Base-by-base conservation (phyloP, 2,329 filamentous ascomycete species). In the Chalara sp. region DNA sequence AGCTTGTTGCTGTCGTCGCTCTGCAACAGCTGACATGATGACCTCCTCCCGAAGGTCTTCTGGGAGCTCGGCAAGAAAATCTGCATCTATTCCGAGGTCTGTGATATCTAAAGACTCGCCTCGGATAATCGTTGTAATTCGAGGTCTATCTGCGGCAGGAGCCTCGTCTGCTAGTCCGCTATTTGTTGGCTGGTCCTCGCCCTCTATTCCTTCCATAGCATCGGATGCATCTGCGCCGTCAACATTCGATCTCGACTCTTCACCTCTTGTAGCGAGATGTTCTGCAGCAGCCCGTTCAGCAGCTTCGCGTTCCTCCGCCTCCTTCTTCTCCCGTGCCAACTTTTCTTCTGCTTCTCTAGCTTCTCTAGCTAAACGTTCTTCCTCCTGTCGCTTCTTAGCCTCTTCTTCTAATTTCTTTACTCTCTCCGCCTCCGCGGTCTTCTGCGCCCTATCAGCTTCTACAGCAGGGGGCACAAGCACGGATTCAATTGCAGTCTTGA, bases 31-130 rank as follows among this genome's bases (percentile, higher is more conserved):
- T 55, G 91, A 84, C 67, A 95, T 89, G 57, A 99, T 88, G 46
- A 99, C 93, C 66, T 99, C 93, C 67, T 97, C 92, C 44, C 93
- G 81, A 64, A 97, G 84, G 54, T 99, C 95, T 61, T 99, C 93
- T 0, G 93, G 93, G n/a, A 99, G 73, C n/a, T 92, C 95, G 53
- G 93, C 89, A 6, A 99, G 80, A 68, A 96, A 99, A 51, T 95
- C 91, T 12, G 87, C 81, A 65, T 99, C 93, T 60, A 99, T 97
- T 46, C 92, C 91, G 55, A 99, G 78, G 54, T 89, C 88, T 0
- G 93, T 99, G 46, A 99, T 93, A 66, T 99, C 93, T 48, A 95
- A 81, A 61, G 93, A 84, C 56, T 87, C 86, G 30, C 91, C 92
- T 53, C 91, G 78, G 49, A 99, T 90, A 2, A 80, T 91, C 12